Percentiles rank a stretch among this genome's conserved stretches.
These are phyloP conservation scores for Trichoderma sp. DNA, from an alignment of 2,329 filamentous ascomycete species.

Conservation along the genomic window DNA sequence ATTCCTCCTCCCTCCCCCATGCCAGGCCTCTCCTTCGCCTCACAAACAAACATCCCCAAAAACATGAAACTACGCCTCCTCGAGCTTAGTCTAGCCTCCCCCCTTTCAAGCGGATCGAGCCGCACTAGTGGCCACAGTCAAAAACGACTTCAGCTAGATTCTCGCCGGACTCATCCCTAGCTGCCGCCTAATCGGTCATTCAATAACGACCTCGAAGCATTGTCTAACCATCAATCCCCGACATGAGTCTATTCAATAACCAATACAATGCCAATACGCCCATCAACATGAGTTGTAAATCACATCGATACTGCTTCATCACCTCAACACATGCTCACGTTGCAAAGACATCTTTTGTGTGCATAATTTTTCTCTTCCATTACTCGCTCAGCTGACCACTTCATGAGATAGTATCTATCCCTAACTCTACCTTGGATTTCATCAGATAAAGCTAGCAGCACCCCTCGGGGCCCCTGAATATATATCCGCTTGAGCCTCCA, in stretches of 20 bases:
- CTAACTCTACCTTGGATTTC: slow-evolving; percentile 3
- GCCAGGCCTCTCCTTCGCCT: too few relatives aligned
- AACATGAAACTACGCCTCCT: not conserved
- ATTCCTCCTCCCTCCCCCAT: not conserved
- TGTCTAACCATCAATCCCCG: not conserved
- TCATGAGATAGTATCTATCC: not conserved
- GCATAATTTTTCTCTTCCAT: not conserved
- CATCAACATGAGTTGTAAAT: not conserved
- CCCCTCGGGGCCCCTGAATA: not conserved
- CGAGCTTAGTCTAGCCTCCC: not conserved
- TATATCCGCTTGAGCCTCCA: not conserved
- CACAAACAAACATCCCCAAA: not conserved
- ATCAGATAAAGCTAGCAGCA: slow-evolving; percentile 3
- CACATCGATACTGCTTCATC: not conserved
- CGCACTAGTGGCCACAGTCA: not conserved
- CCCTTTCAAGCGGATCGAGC: not conserved
- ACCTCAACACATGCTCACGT: not conserved
- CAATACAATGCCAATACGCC: not conserved
- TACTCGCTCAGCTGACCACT: not conserved
- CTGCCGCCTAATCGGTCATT: not conserved
- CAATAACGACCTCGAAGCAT: too few relatives aligned
- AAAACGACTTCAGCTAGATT: not conserved
- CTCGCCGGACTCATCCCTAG: not conserved
- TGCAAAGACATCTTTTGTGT: not conserved
- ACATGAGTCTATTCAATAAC: too few relatives aligned